These are phyloP conservation scores for Trametes sp. DNA, from an alignment of 1,284 basidiomycete genomes.

Conservation along the genomic window DNA sequence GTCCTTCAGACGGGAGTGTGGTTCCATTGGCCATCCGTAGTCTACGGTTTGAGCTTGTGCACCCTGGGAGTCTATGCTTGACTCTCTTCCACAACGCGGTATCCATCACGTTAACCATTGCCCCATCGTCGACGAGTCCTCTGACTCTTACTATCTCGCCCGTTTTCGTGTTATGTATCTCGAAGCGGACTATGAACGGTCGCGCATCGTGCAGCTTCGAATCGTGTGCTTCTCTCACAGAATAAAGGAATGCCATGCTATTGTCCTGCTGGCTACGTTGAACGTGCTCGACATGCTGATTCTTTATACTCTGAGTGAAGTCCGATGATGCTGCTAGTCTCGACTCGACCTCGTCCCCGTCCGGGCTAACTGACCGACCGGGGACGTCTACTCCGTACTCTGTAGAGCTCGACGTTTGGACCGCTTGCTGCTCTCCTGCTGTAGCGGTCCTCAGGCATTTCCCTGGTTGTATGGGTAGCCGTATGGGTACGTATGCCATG, in stretches of 20 bases:
- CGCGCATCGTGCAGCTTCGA: neutral
- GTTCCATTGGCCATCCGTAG: conserved; percentile 43
- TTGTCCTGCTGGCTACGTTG: neutral
- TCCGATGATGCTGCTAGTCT: too few species aligned
- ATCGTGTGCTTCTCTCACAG: neutral
- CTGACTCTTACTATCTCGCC: conserved; percentile 13
- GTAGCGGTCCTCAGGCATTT: too few species aligned
- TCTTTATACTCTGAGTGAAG: too few species aligned
- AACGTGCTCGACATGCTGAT: too few species aligned
- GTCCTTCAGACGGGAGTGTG: conserved; percentile 34
- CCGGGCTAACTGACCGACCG: too few species aligned
- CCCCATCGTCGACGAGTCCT: conserved; percentile 41
- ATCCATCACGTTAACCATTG: conserved; percentile 41
- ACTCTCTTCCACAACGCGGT: conserved; percentile 28
- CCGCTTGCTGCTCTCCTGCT: too few species aligned
- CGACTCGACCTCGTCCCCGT: too few species aligned
- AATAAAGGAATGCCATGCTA: neutral
- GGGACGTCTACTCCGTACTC: too few species aligned
- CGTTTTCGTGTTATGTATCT: neutral
- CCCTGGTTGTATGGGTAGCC: too few species aligned
- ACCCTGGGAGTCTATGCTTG: conserved; percentile 21
- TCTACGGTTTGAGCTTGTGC: neutral
- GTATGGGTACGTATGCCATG: too few species aligned
- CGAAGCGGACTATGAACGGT: neutral
- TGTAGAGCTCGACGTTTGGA: too few species aligned